Evolutionary conservation across 805 yeast species (phyloP), one percentile per base, ranked within the genome.

Genomic region (Candida jianshihensis): DNA sequence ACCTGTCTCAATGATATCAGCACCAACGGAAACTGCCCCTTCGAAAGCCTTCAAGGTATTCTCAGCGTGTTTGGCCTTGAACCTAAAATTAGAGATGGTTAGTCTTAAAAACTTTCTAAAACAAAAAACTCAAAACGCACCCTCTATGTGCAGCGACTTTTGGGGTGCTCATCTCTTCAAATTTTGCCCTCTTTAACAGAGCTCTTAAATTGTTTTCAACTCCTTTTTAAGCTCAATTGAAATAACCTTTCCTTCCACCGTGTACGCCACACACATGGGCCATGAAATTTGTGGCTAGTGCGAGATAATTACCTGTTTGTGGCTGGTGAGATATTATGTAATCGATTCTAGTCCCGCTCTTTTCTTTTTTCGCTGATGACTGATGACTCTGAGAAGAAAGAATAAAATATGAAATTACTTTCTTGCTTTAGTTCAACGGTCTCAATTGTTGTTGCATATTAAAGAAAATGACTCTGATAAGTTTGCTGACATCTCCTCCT

Each of bases 1-100:
- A 26, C 30, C 30, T 15, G 31, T 29, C 22, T 29, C 31, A 5
- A 29, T 19, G 10, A 29, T 19, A 19, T 29, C 24, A 10, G 24
- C 31, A 19, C 31, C 31, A 12, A 19, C 31, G 19, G 62, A 66
- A n/a, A 64, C 53, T 1, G 76, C 75, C 19, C 66, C 68, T 13
- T 66, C 52, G 46, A 71, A 68, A 0, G 76, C 73, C 5, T 57
- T 43, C 14, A 66, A 32, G 5, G 74, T 67, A 47, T 71, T 71
- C 40, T 71, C 77, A 13, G 73, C 68, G 39, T 54, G 68, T 29
- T 56, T 46, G 34, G 56, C 57, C 20, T 62, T 61, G 42, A 47
- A 61, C 2, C 65, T 61, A 9, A 5, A 6, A 10, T n/a, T 4
- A 8, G 21, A n/a, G n/a, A 7, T 1, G 18, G 40, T 34, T 33